Conservation (phyloP, 192 early-diverging fungal species). For the Coemansia nantahalensis region DNA sequence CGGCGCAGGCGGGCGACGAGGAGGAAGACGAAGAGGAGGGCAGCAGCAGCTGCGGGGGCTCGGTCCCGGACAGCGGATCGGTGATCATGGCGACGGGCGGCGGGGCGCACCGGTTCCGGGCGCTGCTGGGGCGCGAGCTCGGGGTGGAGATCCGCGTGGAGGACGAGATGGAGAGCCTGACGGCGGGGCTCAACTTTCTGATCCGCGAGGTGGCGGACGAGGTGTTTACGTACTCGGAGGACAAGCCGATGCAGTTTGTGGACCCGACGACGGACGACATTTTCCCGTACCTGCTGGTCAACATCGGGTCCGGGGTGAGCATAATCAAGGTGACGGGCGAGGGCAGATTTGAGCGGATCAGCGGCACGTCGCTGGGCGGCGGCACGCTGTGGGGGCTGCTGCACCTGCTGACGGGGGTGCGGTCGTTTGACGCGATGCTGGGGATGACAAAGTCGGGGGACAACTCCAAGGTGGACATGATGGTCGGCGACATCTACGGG, state of each 20-base stretch:
- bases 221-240: constrained; percentile 89
- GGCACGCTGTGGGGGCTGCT: constrained; percentile 96
- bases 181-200: constrained; percentile 84
- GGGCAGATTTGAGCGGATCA: constrained; percentile 83
- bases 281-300: constrained; percentile 95
- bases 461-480: constrained; percentile 84
- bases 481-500: constrained; percentile 96
- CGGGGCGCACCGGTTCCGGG: constrained; percentile 78
- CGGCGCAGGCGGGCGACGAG: constrained; percentile 1
- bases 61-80: constrained; percentile 3
- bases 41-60: no score
- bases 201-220: constrained; percentile 91
- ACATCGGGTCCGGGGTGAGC: constrained; percentile 95
- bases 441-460: constrained; percentile 87
- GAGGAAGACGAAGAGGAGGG: no score
- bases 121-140: constrained; percentile 60
- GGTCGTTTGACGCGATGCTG: constrained; percentile 85
- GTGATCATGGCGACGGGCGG: constrained; percentile 86
- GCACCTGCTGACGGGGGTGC: constrained; percentile 82
- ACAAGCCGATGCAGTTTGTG: constrained; percentile 65
- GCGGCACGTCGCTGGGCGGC: constrained; percentile 87
- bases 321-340: constrained; percentile 93
- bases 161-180: constrained; percentile 93
- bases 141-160: constrained; percentile 77
- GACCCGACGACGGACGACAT: constrained; percentile 51